These are phyloP conservation scores for Auricularia auricula-judae DNA, from an alignment of 768 basidiomycete species.

Conservation along the genomic window DNA sequence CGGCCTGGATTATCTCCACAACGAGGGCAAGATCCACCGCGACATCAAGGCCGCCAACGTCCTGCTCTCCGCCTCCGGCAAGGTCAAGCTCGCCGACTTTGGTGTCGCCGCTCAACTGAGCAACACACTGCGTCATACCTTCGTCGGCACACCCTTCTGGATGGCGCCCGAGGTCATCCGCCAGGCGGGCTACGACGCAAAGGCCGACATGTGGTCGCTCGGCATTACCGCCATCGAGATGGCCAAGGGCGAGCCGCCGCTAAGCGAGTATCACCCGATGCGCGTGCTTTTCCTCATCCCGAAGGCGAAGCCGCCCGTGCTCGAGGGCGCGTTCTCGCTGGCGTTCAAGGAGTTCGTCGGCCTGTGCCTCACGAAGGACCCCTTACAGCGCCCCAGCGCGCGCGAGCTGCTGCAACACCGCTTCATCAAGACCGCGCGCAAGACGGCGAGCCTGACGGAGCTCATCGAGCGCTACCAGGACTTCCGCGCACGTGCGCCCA, in stretches of 20 bases:
- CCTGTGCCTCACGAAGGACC: constrained; percentile 88
- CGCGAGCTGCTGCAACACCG: constrained; percentile 88
- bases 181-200: constrained; percentile 90
- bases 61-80: constrained; percentile 78
- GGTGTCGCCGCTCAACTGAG: constrained; percentile 97
- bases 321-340: constrained; percentile 76
- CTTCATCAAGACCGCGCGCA: constrained; percentile 78
- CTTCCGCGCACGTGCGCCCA: constrained; percentile 42
- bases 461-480: constrained; percentile 83
- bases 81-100: constrained; percentile 96
- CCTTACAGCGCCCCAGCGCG: constrained; percentile 75
- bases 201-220: constrained; percentile 96
- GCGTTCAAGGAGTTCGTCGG: constrained; percentile 91
- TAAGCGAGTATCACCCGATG: constrained; percentile 98
- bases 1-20: constrained; percentile 93
- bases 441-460: constrained; percentile 75
- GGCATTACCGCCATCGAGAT: constrained; percentile 98
- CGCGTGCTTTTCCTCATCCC: constrained; percentile 96
- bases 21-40: constrained; percentile 91
- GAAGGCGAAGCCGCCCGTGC: constrained; percentile 83
- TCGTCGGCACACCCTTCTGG: constrained; percentile 96
- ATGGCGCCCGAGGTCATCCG: constrained; percentile 99
- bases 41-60: constrained; percentile 99
- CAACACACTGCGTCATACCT: constrained; percentile 88
- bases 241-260: constrained; percentile 93